Conservation (phyloP, 108 stramenopile species). For the Cyclotella sp. region DNA sequence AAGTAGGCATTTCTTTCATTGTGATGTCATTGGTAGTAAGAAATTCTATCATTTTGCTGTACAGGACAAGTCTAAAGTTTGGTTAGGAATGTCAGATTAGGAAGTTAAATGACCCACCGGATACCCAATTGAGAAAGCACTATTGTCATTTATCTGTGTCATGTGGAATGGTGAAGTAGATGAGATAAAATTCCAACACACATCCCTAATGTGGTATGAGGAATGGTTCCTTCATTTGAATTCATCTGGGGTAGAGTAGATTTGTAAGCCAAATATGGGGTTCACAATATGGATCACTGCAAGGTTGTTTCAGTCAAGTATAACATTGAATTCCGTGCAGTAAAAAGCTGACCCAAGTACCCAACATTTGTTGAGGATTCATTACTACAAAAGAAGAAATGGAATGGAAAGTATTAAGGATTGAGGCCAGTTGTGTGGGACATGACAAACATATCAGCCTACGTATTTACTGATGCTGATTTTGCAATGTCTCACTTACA, state of each 20-base stretch:
- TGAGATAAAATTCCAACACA: neutral
- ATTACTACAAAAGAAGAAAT: neutral
- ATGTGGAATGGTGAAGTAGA: conserved; percentile 36
- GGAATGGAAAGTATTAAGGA: no score
- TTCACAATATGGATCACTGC: no score
- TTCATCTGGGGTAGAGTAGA: conserved; percentile 14
- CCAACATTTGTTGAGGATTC: neutral
- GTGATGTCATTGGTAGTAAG: neutral
- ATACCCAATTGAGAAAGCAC: conserved; percentile 3
- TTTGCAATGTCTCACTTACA: no score
- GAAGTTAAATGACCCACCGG: conserved; percentile 27
- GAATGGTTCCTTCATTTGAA: conserved; percentile 48
- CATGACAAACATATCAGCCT: no score
- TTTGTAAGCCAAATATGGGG: neutral
- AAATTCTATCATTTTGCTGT: neutral
- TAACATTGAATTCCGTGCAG: neutral
- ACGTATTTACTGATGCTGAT: no score
- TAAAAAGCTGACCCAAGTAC: neutral
- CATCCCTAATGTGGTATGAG: conserved; percentile 40
- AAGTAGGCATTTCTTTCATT: neutral
- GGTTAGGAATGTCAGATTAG: neutral
- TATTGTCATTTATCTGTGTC: conserved; percentile 19
- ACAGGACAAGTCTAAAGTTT: neutral
- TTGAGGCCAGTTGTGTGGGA: no score
- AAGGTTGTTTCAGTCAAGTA: neutral